Percentiles rank a stretch among this genome's conserved stretches.
These are phyloP conservation scores for Euphorbia pulcherrima DNA, from an alignment of 345 rosid genomes.

Conservation along the genomic window DNA sequence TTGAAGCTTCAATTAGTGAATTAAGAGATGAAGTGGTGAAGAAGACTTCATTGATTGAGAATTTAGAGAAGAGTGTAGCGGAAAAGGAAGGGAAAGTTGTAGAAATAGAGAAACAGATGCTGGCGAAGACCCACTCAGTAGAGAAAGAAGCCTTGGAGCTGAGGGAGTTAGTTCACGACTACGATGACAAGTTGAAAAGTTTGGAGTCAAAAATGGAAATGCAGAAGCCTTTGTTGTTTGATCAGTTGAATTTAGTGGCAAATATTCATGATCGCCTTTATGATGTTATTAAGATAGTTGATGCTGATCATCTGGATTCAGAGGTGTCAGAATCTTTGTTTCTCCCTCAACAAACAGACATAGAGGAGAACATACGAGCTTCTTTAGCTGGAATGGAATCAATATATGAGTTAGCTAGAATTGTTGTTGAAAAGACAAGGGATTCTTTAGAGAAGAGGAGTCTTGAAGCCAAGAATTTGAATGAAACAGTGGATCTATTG, in stretches of 20 bases:
- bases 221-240: slow-evolving; percentile 69
- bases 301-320: slow-evolving; percentile 52
- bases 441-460: slow-evolving; percentile 62
- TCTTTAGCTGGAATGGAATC: slow-evolving; percentile 94
- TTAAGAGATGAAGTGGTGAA: slow-evolving; percentile 63
- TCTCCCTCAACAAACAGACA: slow-evolving; percentile 72
- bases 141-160: slow-evolving; percentile 57
- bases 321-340: slow-evolving; percentile 81
- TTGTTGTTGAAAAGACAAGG: slow-evolving; percentile 56
- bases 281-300: slow-evolving; percentile 53
- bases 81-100: slow-evolving; percentile 56
- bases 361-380: slow-evolving; percentile 84
- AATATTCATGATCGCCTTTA: slow-evolving; percentile 68
- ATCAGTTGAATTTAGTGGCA: slow-evolving; percentile 79
- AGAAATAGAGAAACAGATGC: slow-evolving; percentile 49
- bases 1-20: slow-evolving; percentile 76
- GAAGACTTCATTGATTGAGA: slow-evolving; percentile 48
- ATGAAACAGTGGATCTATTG: slow-evolving; percentile 59
- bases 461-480: slow-evolving; percentile 56
- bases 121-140: slow-evolving; percentile 38
- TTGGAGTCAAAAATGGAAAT: slow-evolving; percentile 58
- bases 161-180: slow-evolving; percentile 62
- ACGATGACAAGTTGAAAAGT: slow-evolving; percentile 62
- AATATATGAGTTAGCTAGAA: slow-evolving; percentile 55
- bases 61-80: slow-evolving; percentile 47